Evolutionary conservation across 148 eudicot genomes (phyloP).

Genomic region (Dianthus caryophyllus): DNA sequence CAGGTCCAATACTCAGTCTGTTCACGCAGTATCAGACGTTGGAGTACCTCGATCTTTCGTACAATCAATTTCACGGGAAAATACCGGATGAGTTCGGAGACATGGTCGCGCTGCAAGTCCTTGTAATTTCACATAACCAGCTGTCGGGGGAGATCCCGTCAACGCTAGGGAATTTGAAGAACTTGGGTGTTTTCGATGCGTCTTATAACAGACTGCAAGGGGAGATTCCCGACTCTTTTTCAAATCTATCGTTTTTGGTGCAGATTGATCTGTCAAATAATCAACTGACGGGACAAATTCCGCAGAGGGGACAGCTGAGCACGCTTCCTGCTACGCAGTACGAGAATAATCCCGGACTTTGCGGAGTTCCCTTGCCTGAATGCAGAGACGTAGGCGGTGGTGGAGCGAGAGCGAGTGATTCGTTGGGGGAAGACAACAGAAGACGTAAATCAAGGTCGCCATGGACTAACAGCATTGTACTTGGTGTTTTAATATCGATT

Average conservation of each 20-base stretch:
- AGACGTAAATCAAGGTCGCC: slow-evolving; percentile 40
- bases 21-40: slow-evolving; percentile 87
- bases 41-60: slow-evolving; percentile 92
- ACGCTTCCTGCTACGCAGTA: slow-evolving; percentile 90
- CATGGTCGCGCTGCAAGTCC: slow-evolving; percentile 88
- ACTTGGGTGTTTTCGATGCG: slow-evolving; percentile 88
- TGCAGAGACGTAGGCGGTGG: slow-evolving; percentile 32
- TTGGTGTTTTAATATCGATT: slow-evolving; percentile 71
- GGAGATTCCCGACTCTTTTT: slow-evolving; percentile 80
- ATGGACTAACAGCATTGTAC: slow-evolving; percentile 60
- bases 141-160: slow-evolving; percentile 81
- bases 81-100: slow-evolving; percentile 90
- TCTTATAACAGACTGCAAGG: slow-evolving; percentile 89
- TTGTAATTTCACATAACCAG: slow-evolving; percentile 76
- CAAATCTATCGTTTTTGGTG: slow-evolving; percentile 81
- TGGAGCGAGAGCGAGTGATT: slow-evolving; percentile 17
- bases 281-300: slow-evolving; percentile 79
- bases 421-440: slow-evolving; percentile 30
- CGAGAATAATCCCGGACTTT: slow-evolving; percentile 81
- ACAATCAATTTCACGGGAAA: slow-evolving; percentile 74
- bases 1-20: slow-evolving; percentile 76
- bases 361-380: slow-evolving; percentile 84
- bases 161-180: slow-evolving; percentile 79
- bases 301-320: slow-evolving; percentile 82
- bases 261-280: slow-evolving; percentile 89